Evolutionary conservation across 1,284 basidiomycete genomes (phyloP), one percentile per base, ranked within the genome.

Genomic region (Sporisorium reilianum): DNA sequence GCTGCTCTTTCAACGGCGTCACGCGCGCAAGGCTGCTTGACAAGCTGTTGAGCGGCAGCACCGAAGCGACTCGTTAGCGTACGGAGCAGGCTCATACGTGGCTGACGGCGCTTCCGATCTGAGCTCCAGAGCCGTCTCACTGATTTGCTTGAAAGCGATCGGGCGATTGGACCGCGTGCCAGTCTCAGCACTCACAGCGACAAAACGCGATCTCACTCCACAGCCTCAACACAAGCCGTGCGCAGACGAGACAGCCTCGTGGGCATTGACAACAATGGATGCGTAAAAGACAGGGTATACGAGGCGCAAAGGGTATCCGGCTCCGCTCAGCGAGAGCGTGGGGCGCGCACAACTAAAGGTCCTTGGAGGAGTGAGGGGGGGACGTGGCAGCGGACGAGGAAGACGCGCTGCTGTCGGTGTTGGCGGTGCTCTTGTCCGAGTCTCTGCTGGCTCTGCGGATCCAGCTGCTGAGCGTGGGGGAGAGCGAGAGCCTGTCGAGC

Each of bases 401-500:
- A 16, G 55, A 28, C 12, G 23, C 10, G 18, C 26, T 38, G 44
- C 48, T 38, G 32, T 36, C n/a, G 18, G 42, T 2, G 16, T 16
- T 50, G n/a, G 26, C 28, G 0, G 36, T 5, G 28, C 65, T 68
- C 46, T 68, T 68, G 41, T 63, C 65, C 20, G 59, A 63, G 25
- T 68, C 65, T 48, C 36, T 63, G 23, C 65, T 68, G 4, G 59
- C 55, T 25, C 65, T 54, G 8, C 55, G 46, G 22, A 68, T 68
- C 65, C 65, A 68, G 20, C 51, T 68, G 59, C 59, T 63, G 46
- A 63, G 20, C 10, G 65, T 68, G 14, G 55, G 65, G 7, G 59
- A 55, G n/a, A 62, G 38, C 1, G 64, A 66, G 7, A 60, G 36
- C 46, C 38, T 58, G n/a, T 61, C 64, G 6, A 59, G 20, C 14